phyloP scores from a whole-genome alignment of 768 basidiomycete genomes.

The Fibroporia radiculosa region DNA sequence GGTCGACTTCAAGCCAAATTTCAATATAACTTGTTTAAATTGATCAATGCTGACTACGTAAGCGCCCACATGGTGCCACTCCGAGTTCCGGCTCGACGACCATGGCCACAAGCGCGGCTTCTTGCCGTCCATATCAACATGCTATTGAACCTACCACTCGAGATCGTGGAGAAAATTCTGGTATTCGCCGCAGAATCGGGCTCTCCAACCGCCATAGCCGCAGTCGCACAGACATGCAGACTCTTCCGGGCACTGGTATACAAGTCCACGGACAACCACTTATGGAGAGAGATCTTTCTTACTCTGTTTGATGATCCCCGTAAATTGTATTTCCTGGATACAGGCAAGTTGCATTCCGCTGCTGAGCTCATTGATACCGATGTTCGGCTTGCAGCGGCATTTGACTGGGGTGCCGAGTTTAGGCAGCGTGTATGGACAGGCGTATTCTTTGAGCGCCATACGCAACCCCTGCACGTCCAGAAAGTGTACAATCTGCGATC shows the following conservation, averaged over 20 bases:
- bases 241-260: conserved; percentile 24
- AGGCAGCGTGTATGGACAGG: conserved; percentile 2
- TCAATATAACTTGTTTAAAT: too few relatives aligned
- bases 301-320: conserved; percentile 28
- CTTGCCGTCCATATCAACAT: neutral
- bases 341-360: too few relatives aligned
- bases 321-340: neutral
- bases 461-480: conserved; percentile 3
- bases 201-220: conserved; percentile 18
- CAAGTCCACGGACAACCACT: conserved; percentile 20
- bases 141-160: conserved; percentile 18
- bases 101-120: too few relatives aligned
- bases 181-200: conserved; percentile 15
- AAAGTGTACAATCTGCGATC: conserved; percentile 4
- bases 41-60: too few relatives aligned
- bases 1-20: too few relatives aligned
- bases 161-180: conserved; percentile 30
- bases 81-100: too few relatives aligned
- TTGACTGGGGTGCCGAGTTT: conserved; percentile 9
- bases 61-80: too few relatives aligned
- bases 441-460: neutral
- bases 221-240: conserved; percentile 27
- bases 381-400: too few relatives aligned
- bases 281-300: conserved; percentile 32
- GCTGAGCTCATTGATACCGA: too few relatives aligned